Base-by-base conservation (phyloP, 2,329 filamentous ascomycete species). In the Xylariaceae sp. region DNA sequence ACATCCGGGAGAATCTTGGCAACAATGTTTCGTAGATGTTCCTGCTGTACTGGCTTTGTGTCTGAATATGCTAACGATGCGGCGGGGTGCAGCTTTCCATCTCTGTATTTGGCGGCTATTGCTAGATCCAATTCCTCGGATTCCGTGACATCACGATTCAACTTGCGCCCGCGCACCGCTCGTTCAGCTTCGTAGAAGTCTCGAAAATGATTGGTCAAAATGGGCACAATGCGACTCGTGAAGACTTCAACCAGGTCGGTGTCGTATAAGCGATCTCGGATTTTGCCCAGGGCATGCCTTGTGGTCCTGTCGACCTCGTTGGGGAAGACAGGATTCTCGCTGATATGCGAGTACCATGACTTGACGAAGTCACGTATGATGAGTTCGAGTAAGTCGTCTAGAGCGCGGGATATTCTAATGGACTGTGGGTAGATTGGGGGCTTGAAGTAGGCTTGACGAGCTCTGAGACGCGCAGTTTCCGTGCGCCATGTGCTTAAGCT, bases 91-190 rank as follows among this genome's bases (percentile, higher is more conserved):
- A 98, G 71, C 49, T 85, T 88, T 19, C 91, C 91, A 61, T 94
- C 85, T 41, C 78, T 84, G 64, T 93, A 98, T 65, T 95, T 96
- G 31, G 80, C 84, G n/a, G 93, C 93, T 64, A 98, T 95, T 2
- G 93, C 93, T 51, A 95, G 73, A 63, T 97, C 90, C 55, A 98
- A 72, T 73, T 98, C 93, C 60, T 96, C 91, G 1, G 90, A 95
- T 66, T 98, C 93, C 3, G 94, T 97, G 41, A 98, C 83, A 50
- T 85, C 89, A 39, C 88, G 81, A 54, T 89, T 93, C 42, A 97
- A 71, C 64, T 95, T 88, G 61, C 83, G 86, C 11, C 94, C 94
- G 40, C 91, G 79, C 9, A 98, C 87, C 8, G 81, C 78, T 43
- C 85, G 79, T 68, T 98, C 93, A 1, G 93, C 93, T 50, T 93